Percentiles rank a stretch among this genome's conserved stretches.
Evolutionary conservation across 2,329 filamentous ascomycete species (phyloP).

Genomic region (Fusarium sp.): DNA sequence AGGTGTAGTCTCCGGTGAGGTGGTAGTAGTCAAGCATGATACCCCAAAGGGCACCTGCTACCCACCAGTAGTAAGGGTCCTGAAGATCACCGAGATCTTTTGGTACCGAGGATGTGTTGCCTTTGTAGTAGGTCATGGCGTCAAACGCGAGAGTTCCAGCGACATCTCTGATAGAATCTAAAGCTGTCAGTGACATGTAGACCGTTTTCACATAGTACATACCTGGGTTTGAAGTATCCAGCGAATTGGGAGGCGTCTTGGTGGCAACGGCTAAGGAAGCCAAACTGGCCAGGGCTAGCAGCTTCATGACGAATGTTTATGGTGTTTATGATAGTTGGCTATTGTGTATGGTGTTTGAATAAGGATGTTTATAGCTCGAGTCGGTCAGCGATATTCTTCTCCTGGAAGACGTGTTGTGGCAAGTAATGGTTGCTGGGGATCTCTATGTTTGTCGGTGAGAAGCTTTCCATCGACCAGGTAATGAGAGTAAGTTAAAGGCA

Average conservation of each 20-base stretch:
- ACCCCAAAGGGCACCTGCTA: constrained; percentile 75
- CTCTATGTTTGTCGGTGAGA: background rate
- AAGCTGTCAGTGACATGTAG: constrained; percentile 15
- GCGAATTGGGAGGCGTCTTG: constrained; percentile 37
- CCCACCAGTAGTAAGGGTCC: constrained; percentile 78
- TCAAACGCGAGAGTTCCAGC: constrained; percentile 71
- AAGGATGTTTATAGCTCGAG: background rate
- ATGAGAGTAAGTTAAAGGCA: constrained; percentile 9
- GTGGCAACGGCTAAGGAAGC: constrained; percentile 33
- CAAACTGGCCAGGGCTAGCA: constrained; percentile 30
- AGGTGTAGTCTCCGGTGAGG: constrained; percentile 72
- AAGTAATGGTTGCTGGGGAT: too few species aligned
- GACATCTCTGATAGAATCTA: constrained; percentile 73
- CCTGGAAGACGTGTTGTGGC: constrained; percentile 15
- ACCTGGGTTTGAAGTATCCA: constrained; percentile 41
- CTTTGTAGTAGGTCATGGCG: constrained; percentile 74
- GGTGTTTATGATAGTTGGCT: background rate
- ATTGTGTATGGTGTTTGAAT: background rate
- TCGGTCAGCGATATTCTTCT: constrained; percentile 29
- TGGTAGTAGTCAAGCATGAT: constrained; percentile 78
- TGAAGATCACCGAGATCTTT: constrained; percentile 72
- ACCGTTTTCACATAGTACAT: constrained; percentile 1
- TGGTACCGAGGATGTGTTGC: constrained; percentile 68
- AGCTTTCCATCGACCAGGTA: constrained; percentile 3
- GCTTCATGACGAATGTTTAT: constrained; percentile 31